These are phyloP conservation scores for Cytospora chrysosperma DNA, from an alignment of 2,329 filamentous ascomycete genomes.

Conservation along the genomic window DNA sequence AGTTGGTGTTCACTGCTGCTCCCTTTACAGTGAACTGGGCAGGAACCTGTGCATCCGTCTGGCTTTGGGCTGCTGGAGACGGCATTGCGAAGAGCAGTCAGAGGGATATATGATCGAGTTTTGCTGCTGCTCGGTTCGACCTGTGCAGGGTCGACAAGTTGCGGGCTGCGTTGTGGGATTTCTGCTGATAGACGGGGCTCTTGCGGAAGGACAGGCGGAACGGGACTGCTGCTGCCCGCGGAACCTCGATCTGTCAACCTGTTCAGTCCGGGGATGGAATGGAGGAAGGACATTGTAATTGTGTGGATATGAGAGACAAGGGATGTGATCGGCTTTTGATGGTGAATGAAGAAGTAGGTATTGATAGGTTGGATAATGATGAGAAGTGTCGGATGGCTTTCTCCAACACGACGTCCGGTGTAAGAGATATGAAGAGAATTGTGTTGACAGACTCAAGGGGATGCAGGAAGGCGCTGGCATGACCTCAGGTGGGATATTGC, in stretches of 20 bases:
- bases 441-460: background rate
- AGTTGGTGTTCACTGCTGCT: background rate
- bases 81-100: background rate
- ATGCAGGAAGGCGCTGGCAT: background rate
- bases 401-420: background rate
- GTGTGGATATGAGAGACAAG: background rate
- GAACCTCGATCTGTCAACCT: background rate
- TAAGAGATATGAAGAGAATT: background rate
- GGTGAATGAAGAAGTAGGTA: background rate
- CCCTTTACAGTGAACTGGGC: background rate
- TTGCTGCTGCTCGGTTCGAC: background rate
- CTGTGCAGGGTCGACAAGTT: background rate
- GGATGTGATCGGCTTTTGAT: background rate
- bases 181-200: background rate
- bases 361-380: background rate
- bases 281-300: background rate
- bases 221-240: background rate
- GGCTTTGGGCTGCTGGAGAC: background rate
- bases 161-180: background rate
- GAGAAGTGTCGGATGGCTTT: background rate
- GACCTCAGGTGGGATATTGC: background rate
- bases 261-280: background rate
- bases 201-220: conserved; percentile 1
- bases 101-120: background rate
- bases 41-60: background rate